Percentiles rank a stretch among this genome's conserved stretches.
phyloP scores from a whole-genome alignment of 768 basidiomycete genomes.

The Suillus luteus region DNA sequence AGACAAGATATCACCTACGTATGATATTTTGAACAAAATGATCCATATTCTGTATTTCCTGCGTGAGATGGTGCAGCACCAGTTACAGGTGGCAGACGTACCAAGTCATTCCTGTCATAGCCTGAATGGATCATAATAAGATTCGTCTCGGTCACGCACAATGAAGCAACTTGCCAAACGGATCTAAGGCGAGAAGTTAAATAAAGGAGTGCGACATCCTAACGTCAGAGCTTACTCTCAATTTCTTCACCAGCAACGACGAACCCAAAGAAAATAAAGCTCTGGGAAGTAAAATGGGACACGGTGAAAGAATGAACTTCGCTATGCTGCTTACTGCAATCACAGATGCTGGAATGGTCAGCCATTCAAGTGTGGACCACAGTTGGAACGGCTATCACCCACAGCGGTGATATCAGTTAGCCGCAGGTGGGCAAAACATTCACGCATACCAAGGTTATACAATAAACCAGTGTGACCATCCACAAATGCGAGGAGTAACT shows the following conservation, averaged over 20 bases:
- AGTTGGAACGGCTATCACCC: slow-evolving; percentile 64
- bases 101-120: slow-evolving; percentile 74
- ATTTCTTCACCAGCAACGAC: slow-evolving; percentile 74
- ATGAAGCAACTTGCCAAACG: slow-evolving; percentile 37
- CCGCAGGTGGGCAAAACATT: not conserved
- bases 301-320: not conserved
- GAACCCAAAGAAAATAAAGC: slow-evolving; percentile 74
- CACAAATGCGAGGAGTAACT: slow-evolving; percentile 72
- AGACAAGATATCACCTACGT: slow-evolving; percentile 37
- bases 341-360: slow-evolving; percentile 64
- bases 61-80: not conserved
- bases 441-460: slow-evolving; percentile 52
- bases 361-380: slow-evolving; percentile 51
- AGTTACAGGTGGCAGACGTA: slow-evolving; percentile 30
- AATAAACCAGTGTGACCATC: slow-evolving; percentile 64
- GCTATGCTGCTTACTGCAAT: slow-evolving; percentile 42
- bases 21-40: slow-evolving; percentile 72
- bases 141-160: not conserved
- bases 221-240: slow-evolving; percentile 50
- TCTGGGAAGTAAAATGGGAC: slow-evolving; percentile 32
- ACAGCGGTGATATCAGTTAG: not conserved
- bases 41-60: slow-evolving; percentile 53
- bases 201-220: slow-evolving; percentile 2
- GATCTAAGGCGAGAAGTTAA: slow-evolving; percentile 34
- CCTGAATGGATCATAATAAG: slow-evolving; percentile 27